A percentile compares a stretch with the other conserved stretches of the same genome.
These are phyloP conservation scores for Neoboletus brunneissimus DNA, from an alignment of 768 basidiomycete genomes.

Conservation along the genomic window DNA sequence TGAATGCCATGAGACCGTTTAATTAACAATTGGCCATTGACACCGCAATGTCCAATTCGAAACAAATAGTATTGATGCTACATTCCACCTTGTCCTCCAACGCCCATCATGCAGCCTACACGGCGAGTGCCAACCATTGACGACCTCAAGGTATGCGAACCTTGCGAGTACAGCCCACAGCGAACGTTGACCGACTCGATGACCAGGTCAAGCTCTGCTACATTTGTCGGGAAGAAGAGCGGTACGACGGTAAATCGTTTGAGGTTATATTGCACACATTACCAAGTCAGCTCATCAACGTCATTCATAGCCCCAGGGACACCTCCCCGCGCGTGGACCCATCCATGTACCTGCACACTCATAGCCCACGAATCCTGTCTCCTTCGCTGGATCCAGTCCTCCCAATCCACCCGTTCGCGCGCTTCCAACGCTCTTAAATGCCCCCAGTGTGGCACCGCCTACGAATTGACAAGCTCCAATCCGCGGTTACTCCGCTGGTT, in stretches of 20 bases:
- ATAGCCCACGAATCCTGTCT: conserved; percentile 80
- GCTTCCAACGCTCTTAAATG: conserved; percentile 68
- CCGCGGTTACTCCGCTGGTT: conserved; percentile 51
- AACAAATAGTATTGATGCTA: background rate
- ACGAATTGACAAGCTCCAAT: conserved; percentile 66
- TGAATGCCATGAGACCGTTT: conserved; percentile 16
- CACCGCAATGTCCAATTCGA: background rate
- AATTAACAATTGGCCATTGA: background rate
- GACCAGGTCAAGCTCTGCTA: conserved; percentile 70
- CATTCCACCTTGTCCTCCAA: background rate
- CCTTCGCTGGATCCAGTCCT: conserved; percentile 73
- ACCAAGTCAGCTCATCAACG: background rate
- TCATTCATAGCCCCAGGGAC: conserved; percentile 38
- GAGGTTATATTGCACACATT: background rate
- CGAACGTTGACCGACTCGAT: conserved; percentile 1
- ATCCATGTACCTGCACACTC: conserved; percentile 79
- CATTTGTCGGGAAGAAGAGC: conserved; percentile 76
- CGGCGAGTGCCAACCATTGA: conserved; percentile 33
- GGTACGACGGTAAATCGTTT: conserved; percentile 37
- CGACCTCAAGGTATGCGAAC: conserved; percentile 31
- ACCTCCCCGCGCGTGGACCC: conserved; percentile 63
- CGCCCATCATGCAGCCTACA: conserved; percentile 22
- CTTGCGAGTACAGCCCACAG: background rate
- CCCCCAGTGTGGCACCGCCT: conserved; percentile 68
- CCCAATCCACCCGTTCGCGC: conserved; percentile 56